Evolutionary conservation across 768 basidiomycete genomes (phyloP).

Genomic region (Solioccasus polychromus): DNA sequence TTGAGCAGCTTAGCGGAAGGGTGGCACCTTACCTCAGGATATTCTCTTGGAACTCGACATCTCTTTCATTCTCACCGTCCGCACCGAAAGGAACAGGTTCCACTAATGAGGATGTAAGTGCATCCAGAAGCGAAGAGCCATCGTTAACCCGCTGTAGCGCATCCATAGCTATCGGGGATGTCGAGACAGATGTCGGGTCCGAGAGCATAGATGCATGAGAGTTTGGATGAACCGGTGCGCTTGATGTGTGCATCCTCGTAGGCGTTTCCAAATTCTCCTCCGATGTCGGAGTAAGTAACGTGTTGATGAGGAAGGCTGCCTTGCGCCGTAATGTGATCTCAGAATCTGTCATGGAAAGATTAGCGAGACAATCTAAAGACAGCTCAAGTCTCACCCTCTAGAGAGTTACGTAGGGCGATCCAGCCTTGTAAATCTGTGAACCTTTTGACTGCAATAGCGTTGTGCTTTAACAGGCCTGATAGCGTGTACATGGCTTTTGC

Average conservation of each 20-base stretch:
- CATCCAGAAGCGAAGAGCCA: slow-evolving; percentile 39
- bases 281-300: slow-evolving; percentile 56
- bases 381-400: slow-evolving; percentile 61
- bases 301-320: slow-evolving; percentile 69
- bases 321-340: slow-evolving; percentile 78
- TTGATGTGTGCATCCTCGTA: slow-evolving; percentile 18
- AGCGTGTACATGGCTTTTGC: slow-evolving; percentile 83
- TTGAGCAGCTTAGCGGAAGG: neutral
- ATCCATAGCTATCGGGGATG: slow-evolving; percentile 44
- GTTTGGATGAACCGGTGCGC: slow-evolving; percentile 58
- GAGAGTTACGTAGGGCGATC: slow-evolving; percentile 52
- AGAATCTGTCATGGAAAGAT: slow-evolving; percentile 50
- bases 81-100: slow-evolving; percentile 60
- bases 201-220: slow-evolving; percentile 66
- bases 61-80: slow-evolving; percentile 63
- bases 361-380: neutral
- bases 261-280: slow-evolving; percentile 7
- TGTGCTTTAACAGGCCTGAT: slow-evolving; percentile 78
- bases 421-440: slow-evolving; percentile 60
- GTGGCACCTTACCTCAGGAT: slow-evolving; percentile 43
- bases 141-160: slow-evolving; percentile 43
- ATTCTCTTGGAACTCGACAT: slow-evolving; percentile 67
- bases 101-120: slow-evolving; percentile 50
- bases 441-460: slow-evolving; percentile 56
- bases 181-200: slow-evolving; percentile 51